phyloP scores from a whole-genome alignment of 2,329 filamentous ascomycete genomes.

The Penicillium sumatraense region DNA sequence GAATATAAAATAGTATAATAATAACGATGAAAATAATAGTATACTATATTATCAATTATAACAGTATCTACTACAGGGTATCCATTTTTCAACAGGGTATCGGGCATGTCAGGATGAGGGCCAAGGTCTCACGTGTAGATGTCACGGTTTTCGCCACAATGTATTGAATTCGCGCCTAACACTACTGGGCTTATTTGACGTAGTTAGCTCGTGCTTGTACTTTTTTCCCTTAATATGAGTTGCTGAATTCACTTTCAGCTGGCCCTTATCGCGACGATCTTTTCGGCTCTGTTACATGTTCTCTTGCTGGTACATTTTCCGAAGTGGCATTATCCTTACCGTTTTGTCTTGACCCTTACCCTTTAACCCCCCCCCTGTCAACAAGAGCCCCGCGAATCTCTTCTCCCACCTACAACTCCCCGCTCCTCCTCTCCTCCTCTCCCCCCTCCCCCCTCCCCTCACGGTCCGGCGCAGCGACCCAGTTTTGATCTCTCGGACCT shows the following conservation, averaged over 20 bases:
- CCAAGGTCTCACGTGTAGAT: conserved; percentile 13
- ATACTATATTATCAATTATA: too few relatives aligned
- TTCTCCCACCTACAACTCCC: conserved; percentile 20
- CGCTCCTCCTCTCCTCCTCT: conserved; percentile 10
- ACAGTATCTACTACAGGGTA: too few relatives aligned
- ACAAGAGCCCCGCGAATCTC: conserved; percentile 33
- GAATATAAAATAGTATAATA: too few relatives aligned
- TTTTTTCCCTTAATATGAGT: not conserved
- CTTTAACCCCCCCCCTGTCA: conserved; percentile 32
- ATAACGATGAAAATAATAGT: too few relatives aligned
- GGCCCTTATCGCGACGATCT: conserved; percentile 12
- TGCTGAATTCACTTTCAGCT: not conserved
- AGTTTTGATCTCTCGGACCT: conserved; percentile 24
- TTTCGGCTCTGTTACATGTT: conserved; percentile 2
- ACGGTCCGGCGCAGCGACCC: conserved; percentile 14
- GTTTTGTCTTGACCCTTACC: conserved; percentile 4
- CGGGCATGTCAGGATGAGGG: conserved; percentile 5
- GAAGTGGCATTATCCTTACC: conserved; percentile 29
- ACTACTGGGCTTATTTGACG: not conserved
- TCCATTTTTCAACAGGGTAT: too few relatives aligned
- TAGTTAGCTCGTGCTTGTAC: not conserved
- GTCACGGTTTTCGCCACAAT: conserved; percentile 10
- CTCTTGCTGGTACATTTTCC: conserved; percentile 31
- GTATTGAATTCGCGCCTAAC: conserved; percentile 1
- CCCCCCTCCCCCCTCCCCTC: conserved; percentile 11